These are phyloP conservation scores for Trametes sp. DNA, from an alignment of 1,284 basidiomycete genomes.

Conservation along the genomic window DNA sequence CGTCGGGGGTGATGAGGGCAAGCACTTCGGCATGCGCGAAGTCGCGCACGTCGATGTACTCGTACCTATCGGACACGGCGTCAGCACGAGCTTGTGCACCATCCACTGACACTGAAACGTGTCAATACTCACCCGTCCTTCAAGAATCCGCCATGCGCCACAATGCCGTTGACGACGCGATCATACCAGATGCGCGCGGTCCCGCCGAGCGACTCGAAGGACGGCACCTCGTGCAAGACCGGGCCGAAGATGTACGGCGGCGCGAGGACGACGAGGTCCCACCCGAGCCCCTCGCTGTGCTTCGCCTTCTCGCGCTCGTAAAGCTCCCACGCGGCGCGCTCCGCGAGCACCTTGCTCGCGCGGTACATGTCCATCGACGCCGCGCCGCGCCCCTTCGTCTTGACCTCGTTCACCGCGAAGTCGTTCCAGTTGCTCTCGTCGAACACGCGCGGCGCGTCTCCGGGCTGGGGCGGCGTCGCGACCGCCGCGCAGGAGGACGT, in stretches of 20 bases:
- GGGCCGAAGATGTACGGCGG: slow-evolving; percentile 62
- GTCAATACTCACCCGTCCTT: slow-evolving; percentile 21
- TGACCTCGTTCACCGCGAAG: slow-evolving; percentile 53
- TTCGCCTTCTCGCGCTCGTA: slow-evolving; percentile 55
- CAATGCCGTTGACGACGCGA: slow-evolving; percentile 41
- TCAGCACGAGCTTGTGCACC: background rate
- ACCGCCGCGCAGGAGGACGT: slow-evolving; percentile 61
- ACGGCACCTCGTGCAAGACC: slow-evolving; percentile 55
- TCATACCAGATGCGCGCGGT: slow-evolving; percentile 48
- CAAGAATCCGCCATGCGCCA: slow-evolving; percentile 16
- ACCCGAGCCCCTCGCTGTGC: slow-evolving; percentile 44
- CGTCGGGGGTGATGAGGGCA: slow-evolving; percentile 58
- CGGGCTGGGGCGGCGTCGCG: background rate
- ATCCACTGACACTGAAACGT: too few species aligned
- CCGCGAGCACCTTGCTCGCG: slow-evolving; percentile 73
- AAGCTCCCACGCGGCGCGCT: slow-evolving; percentile 66
- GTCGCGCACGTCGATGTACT: slow-evolving; percentile 67
- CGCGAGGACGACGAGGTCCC: slow-evolving; percentile 62
- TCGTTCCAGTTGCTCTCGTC: slow-evolving; percentile 71
- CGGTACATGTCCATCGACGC: slow-evolving; percentile 53
- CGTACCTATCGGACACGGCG: slow-evolving; percentile 3
- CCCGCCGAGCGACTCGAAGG: slow-evolving; percentile 58
- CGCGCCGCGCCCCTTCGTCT: slow-evolving; percentile 57
- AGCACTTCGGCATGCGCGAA: slow-evolving; percentile 64
- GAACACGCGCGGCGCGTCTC: slow-evolving; percentile 32